A percentile compares a stretch with the other conserved stretches of the same genome.
phyloP scores from a whole-genome alignment of 2,329 filamentous ascomycete species.

The Monilinia aucupariae region DNA sequence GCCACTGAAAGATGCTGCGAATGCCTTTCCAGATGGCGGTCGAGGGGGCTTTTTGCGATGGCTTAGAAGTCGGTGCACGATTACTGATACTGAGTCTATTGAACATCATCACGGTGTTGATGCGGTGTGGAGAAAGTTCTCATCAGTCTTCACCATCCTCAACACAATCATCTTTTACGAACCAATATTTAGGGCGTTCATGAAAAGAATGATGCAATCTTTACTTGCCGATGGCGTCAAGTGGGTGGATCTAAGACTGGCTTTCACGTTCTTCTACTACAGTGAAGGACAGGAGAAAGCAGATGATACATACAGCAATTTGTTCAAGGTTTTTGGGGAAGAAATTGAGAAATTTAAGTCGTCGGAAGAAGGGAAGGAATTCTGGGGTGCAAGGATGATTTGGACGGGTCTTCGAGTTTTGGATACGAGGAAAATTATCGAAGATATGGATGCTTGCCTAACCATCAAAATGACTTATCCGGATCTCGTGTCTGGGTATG shows the following conservation, averaged over 20 bases:
- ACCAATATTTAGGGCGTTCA: conserved; percentile 74
- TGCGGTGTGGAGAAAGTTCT: conserved; percentile 80
- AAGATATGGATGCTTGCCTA: conserved; percentile 85
- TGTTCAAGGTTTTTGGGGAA: conserved; percentile 70
- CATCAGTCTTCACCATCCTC: conserved; percentile 66
- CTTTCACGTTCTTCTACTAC: conserved; percentile 67
- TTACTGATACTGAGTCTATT: conserved; percentile 66
- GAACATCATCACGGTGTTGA: conserved; percentile 79
- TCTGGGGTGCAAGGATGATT: conserved; percentile 82
- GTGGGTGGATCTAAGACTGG: conserved; percentile 77
- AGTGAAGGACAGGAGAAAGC: conserved; percentile 57
- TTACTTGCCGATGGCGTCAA: conserved; percentile 76
- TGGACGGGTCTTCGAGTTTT: conserved; percentile 70
- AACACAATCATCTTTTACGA: conserved; percentile 80
- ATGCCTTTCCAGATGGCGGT: conserved; percentile 69
- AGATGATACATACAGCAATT: conserved; percentile 61
- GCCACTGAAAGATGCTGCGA: conserved; percentile 53
- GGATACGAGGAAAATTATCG: conserved; percentile 60
- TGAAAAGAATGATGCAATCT: conserved; percentile 64
- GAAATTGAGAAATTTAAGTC: conserved; percentile 72
- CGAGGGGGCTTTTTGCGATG: conserved; percentile 67
- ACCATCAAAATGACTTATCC: conserved; percentile 73
- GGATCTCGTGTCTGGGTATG: conserved; percentile 77
- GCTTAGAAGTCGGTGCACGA: conserved; percentile 67
- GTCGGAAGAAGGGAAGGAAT: conserved; percentile 63